Percentiles rank a stretch among this genome's conserved stretches.
Conservation (phyloP, 2,329 filamentous ascomycete genomes). For the Zasmidium citrigriseum region DNA sequence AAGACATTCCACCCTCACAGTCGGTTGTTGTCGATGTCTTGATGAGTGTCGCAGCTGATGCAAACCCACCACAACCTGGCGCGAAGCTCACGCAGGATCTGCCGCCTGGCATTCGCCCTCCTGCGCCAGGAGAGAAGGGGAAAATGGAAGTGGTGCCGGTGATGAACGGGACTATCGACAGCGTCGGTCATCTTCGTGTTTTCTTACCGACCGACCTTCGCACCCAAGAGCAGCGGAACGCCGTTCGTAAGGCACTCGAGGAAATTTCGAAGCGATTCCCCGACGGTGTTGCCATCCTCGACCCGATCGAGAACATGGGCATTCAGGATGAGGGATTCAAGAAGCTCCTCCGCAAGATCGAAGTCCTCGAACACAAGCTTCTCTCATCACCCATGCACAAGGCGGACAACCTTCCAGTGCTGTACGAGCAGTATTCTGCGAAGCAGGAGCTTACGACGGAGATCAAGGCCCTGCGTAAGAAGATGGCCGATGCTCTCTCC, state of each 20-base stretch:
- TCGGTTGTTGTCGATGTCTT: constrained; percentile 82
- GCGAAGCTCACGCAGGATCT: constrained; percentile 53
- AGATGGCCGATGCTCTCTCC: constrained; percentile 79
- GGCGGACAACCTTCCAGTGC: constrained; percentile 76
- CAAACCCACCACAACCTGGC: constrained; percentile 44
- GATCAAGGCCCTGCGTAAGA: constrained; percentile 86
- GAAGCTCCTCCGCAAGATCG: constrained; percentile 88
- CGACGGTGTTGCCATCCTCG: constrained; percentile 83
- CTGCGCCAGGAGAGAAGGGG: constrained; percentile 62
- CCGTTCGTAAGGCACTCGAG: constrained; percentile 65
- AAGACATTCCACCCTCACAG: constrained; percentile 73
- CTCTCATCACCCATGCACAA: constrained; percentile 89
- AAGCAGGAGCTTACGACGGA: constrained; percentile 76
- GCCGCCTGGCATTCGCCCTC: constrained; percentile 62
- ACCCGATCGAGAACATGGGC: constrained; percentile 94
- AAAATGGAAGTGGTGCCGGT: constrained; percentile 85
- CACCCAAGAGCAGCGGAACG: constrained; percentile 67
- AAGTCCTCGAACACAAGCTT: constrained; percentile 88
- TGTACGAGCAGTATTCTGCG: constrained; percentile 82
- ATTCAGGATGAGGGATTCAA: constrained; percentile 93
- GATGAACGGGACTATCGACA: constrained; percentile 79
- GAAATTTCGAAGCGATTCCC: constrained; percentile 88
- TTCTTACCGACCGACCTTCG: constrained; percentile 79
- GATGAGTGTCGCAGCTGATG: constrained; percentile 62
- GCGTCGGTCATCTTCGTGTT: constrained; percentile 79